Conservation (phyloP, 163 green algal species). For the Chloromonas sp. region DNA sequence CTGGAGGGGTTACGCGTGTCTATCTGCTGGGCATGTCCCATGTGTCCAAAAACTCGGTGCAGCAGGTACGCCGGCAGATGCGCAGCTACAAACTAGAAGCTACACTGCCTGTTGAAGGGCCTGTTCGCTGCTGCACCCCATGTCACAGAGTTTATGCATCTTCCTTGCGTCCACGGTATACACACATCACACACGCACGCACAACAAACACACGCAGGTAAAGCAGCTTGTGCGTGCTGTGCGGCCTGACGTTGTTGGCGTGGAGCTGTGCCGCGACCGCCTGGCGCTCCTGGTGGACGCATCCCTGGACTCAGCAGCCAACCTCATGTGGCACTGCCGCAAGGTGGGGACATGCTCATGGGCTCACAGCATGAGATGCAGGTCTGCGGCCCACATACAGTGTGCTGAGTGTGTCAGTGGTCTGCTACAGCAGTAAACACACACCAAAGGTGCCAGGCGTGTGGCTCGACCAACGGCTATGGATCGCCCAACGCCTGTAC, state of each 20-base stretch:
- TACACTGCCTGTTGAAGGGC: neutral
- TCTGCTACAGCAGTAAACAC: no score
- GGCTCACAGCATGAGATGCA: neutral
- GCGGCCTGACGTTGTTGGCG: conserved; percentile 57
- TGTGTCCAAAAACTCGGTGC: conserved; percentile 52
- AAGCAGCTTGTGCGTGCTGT: conserved; percentile 50
- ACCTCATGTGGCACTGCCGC: conserved; percentile 29
- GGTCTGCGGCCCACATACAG: no score
- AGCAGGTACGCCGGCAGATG: conserved; percentile 26
- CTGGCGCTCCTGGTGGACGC: conserved; percentile 50
- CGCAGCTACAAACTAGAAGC: conserved; percentile 3
- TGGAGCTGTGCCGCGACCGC: conserved; percentile 80
- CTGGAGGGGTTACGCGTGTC: conserved; percentile 35
- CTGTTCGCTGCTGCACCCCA: no score
- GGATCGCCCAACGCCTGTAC: no score
- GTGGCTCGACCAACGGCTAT: no score
- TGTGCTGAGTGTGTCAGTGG: no score
- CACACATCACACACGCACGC: no score
- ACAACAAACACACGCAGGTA: conserved; percentile 21
- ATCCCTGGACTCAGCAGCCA: neutral
- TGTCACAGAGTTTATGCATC: no score
- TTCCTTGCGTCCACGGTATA: no score
- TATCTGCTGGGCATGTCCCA: conserved; percentile 78
- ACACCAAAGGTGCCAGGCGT: no score
- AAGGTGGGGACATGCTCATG: conserved; percentile 13